phyloP scores from a whole-genome alignment of 2,329 filamentous ascomycete species.

The Sporothrix euskadiensis region DNA sequence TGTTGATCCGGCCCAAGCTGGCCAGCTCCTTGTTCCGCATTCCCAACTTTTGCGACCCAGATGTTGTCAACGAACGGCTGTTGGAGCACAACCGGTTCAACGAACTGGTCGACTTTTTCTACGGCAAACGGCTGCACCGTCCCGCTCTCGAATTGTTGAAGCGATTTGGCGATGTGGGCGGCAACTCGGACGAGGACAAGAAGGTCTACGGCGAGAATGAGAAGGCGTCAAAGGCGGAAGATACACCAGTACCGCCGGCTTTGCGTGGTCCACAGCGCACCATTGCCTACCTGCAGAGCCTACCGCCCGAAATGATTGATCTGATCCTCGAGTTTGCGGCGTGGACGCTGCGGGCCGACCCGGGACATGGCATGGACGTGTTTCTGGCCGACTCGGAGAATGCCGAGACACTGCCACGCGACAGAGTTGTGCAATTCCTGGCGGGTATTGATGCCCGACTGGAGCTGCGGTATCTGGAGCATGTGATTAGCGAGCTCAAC shows the following conservation, averaged over 20 bases:
- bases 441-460: conserved; percentile 67
- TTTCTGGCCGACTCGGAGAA: conserved; percentile 94
- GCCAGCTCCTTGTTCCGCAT: conserved; percentile 91
- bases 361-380: conserved; percentile 82
- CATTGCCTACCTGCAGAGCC: conserved; percentile 83
- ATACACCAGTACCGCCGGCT: conserved; percentile 38
- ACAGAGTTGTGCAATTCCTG: conserved; percentile 73
- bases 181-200: conserved; percentile 41
- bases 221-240: background rate
- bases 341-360: conserved; percentile 76
- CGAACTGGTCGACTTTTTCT: conserved; percentile 95
- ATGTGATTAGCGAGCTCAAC: conserved; percentile 83
- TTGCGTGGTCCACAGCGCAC: conserved; percentile 82
- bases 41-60: conserved; percentile 94
- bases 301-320: conserved; percentile 85
- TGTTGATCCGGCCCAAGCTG: conserved; percentile 84
- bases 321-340: conserved; percentile 87
- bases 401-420: conserved; percentile 81
- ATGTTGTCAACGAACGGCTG: conserved; percentile 89
- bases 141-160: conserved; percentile 80
- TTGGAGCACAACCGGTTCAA: conserved; percentile 86
- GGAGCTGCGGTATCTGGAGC: conserved; percentile 82
- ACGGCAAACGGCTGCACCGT: conserved; percentile 89
- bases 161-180: conserved; percentile 69
- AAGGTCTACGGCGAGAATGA: background rate